These are phyloP conservation scores for Alternaria gansuensis DNA, from an alignment of 2,329 filamentous ascomycete species.

Conservation along the genomic window DNA sequence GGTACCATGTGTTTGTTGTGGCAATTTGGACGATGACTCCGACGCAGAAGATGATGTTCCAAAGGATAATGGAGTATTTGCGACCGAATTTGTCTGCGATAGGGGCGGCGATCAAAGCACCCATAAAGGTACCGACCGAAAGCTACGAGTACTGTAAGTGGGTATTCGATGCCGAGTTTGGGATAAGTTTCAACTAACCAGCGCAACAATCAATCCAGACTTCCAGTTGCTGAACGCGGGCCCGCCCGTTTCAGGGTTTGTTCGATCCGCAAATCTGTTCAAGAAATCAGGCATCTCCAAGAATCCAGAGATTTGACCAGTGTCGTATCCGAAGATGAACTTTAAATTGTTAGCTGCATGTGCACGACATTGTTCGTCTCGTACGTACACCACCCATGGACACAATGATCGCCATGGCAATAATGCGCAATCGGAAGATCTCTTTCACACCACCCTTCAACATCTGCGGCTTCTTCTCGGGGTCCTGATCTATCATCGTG, in stretches of 20 bases:
- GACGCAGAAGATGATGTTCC: conserved; percentile 69
- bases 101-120: conserved; percentile 67
- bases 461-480: conserved; percentile 43
- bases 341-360: neutral
- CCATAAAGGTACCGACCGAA: conserved; percentile 78
- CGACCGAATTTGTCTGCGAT: conserved; percentile 70
- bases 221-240: conserved; percentile 44
- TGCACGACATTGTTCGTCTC: neutral
- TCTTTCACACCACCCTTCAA: conserved; percentile 34
- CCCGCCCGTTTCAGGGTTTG: conserved; percentile 30
- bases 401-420: conserved; percentile 47
- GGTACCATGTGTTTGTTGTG: conserved; percentile 65
- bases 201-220: conserved; percentile 48
- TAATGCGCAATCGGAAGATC: conserved; percentile 45
- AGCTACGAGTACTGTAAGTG: conserved; percentile 47
- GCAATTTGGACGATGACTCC: conserved; percentile 73
- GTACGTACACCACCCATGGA: conserved; percentile 49
- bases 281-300: conserved; percentile 51
- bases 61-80: conserved; percentile 68
- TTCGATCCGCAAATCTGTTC: conserved; percentile 41
- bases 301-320: conserved; percentile 50
- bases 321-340: conserved; percentile 47
- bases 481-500: conserved; percentile 29
- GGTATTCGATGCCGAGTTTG: too few relatives aligned
- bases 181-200: conserved; percentile 10